Base-by-base conservation (phyloP, 345 rosid species). In the Barbarea vulgaris region DNA sequence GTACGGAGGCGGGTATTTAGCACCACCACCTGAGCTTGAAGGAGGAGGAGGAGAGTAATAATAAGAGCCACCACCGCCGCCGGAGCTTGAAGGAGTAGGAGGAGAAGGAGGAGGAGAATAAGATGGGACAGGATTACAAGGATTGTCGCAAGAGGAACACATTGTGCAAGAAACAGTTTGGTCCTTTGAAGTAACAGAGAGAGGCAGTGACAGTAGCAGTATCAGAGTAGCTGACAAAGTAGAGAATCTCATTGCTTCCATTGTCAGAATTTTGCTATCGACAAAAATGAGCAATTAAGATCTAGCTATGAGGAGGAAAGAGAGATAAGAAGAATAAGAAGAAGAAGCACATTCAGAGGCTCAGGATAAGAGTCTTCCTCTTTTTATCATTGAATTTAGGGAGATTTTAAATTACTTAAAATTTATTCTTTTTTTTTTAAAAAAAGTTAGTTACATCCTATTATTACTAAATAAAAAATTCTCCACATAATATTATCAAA, bases 111-210 rank as follows among this genome's bases (percentile, higher is more conserved):
- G 84, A 5, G 93, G 84, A 2, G 87, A 88, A 5, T 87, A 86
- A 0, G 85, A 56, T 7, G 85, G 84, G 6, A 10, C 69, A 59
- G 73, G 84, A 41, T 72, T 81, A 67, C 88, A 86, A 8, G 93
- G 96, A 77, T 83, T 87, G 31, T 87, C 88, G 19, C 98, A 91
- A 4, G 89, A 75, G 9, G 95, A 36, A 85, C 98, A 94, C 97
- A 90, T 86, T 75, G 97, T 89, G 83, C 97, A 95, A 50, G 89
- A 89, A 75, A 81, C 81, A 24, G 80, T 69, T 81, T 85, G 85
- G 81, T 85, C 80, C 52, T 81, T 87, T 46, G 89, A 65, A 39
- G 84, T 14, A 2, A 71, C 51, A 11, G 37, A n/a, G 8, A 72
- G 31, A 81, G 80, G 11, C 67, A 75, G 70, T 46, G 72, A 28